Conservation (phyloP, 2,329 filamentous ascomycete species). For the Ceratocystis ficicola region DNA sequence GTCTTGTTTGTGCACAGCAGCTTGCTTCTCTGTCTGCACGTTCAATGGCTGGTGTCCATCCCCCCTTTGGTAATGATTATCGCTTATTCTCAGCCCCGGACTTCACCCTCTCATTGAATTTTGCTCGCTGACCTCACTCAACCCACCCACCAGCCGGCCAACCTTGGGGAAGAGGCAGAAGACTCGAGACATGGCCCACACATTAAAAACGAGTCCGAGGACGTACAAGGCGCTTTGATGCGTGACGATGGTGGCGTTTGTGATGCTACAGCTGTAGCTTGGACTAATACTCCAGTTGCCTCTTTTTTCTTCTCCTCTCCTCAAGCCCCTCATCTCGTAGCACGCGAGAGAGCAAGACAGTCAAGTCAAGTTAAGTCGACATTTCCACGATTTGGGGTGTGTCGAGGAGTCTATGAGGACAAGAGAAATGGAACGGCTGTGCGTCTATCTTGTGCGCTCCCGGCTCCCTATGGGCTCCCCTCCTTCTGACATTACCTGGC, state of each 20-base stretch:
- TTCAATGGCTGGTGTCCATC: not conserved
- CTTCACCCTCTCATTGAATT: not conserved
- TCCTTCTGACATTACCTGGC: no score
- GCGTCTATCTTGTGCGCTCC: constrained; percentile 6
- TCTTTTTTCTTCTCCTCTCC: not conserved
- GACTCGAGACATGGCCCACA: not conserved
- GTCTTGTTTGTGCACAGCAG: not conserved
- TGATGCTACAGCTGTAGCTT: not conserved
- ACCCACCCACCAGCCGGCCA: not conserved
- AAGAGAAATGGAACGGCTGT: not conserved
- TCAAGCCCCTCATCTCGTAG: not conserved
- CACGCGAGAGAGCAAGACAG: not conserved
- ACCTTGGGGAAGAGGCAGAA: not conserved
- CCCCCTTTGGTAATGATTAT: not conserved
- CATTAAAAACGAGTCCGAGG: not conserved
- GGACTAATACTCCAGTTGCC: no score
- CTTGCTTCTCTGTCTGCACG: not conserved
- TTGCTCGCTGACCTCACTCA: not conserved
- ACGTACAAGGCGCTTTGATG: not conserved
- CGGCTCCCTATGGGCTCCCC: not conserved
- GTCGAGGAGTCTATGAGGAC: not conserved
- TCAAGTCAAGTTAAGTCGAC: no score
- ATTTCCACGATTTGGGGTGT: no score
- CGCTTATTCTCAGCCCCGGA: constrained; percentile 7
- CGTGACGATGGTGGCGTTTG: not conserved